Evolutionary conservation across 75 land plant species (phyloP), one percentile per base, ranked within the genome.

Genomic region (Pseudotsuga menziesii): DNA sequence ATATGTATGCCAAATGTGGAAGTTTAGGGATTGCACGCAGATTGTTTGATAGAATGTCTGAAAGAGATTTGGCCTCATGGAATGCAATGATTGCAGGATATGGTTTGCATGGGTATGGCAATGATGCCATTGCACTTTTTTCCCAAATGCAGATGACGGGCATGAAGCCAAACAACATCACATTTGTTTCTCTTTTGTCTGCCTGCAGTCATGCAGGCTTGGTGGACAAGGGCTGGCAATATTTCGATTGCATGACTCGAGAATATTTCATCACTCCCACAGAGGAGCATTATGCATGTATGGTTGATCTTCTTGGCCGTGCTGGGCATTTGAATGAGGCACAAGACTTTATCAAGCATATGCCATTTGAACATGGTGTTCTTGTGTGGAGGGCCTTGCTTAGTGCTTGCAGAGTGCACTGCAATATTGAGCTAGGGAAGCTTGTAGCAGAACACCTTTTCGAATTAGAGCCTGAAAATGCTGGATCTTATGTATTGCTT

Each of bases 21-120:
- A 76, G 87, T 22, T 29, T 84, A 56, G 67, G 13, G 7, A 0
- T 11, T n/a, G 91, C 88, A 0, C 80, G 57, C 14, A 52, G 64
- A 19, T 4, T 86, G 76, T 89, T 89, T 73, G 88, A 86, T 72
- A 61, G 36, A 78, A 84, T 89, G 91, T 81, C 82, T 15, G 75
- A 78, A 56, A 84, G 71, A 52, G 86, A 81, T 77, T 78, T 83
- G 57, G 88, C 81, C 15, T 81, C 90, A 73, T 88, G 88, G 88
- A 88, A 85, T 76, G 56, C 80, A 0, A 76, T 88, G 83, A 85
- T 85, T 58, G 44, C 23, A 8, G 92, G 91, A 5, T 83, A 83
- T 69, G 59, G 76, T 44, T 78, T 76, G 60, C 41, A 32, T 20
- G 75, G 88, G 16, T 75, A 78, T 55, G 85, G 82, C 4, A 82